Evolutionary conservation across 805 yeast species (phyloP), one percentile per base, ranked within the genome.

Genomic region (Zygotorulaspora florentina): DNA sequence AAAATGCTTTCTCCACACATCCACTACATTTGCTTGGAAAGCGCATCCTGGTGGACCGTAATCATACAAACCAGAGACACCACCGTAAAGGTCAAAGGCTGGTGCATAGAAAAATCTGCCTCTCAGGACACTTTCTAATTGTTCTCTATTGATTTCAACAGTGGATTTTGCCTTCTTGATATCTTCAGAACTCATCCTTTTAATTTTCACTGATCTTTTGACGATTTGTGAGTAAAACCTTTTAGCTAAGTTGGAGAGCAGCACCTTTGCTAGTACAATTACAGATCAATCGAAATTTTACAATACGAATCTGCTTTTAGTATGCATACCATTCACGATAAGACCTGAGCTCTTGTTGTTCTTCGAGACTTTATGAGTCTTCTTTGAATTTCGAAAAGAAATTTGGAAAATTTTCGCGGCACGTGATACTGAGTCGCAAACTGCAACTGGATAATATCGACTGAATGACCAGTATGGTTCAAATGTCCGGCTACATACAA

Each of bases 31-130:
- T 61, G 97, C 96, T 75, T 91, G 98, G 71, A 93, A 80, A 10
- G 98, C 95, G 74, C 98, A 91, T 52, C 99, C 99, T 67, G 99
- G 97, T 53, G 99, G 99, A 73, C 99, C 99, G 66, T 90, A 93
- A 68, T 93, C 99, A 68, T 87, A 93, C 48, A 93, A 76, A 55
- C 99, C 99, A 40, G 96, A 87, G 38, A 93, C 98, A 68, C 99
- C 99, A 57, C 99, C 99, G 68, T 93, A 93, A 53, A 91, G 80
- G 66, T 93, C 99, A 62, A 93, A 93, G 29, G 98, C 83, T 54
- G 99, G 99, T 13, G 98, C 96, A 67, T 80, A 95, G 72, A 93
- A 93, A 75, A 93, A 93, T 66, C 99, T 81, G 69, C 97, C 84
- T 70, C 91, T 93, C 60, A 93, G 74, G 47, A 90, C 87, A 67